phyloP scores from a whole-genome alignment of 768 basidiomycete species.

The Suillus clintonianus region DNA sequence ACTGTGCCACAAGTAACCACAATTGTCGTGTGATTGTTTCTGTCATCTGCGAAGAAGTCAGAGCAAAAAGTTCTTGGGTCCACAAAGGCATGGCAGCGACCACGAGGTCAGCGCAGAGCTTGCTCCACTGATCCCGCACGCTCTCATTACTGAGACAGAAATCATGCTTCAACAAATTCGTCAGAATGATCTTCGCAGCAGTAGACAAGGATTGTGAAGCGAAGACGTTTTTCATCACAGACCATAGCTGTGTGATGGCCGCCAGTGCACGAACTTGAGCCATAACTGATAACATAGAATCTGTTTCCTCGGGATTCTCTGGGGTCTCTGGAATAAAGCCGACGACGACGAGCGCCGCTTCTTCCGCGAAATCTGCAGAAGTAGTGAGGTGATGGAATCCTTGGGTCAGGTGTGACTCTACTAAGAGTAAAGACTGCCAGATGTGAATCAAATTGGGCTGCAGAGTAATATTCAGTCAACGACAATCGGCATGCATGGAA shows the following conservation, averaged over 20 bases:
- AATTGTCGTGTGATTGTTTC: slow-evolving; percentile 37
- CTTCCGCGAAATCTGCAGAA: slow-evolving; percentile 34
- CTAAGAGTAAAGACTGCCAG: slow-evolving; percentile 63
- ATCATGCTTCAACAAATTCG: slow-evolving; percentile 42
- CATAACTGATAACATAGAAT: slow-evolving; percentile 16
- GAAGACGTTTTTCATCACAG: slow-evolving; percentile 50
- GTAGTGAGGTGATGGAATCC: slow-evolving; percentile 37
- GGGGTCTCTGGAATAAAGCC: slow-evolving; percentile 33
- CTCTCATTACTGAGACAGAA: slow-evolving; percentile 42
- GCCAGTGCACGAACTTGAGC: slow-evolving; percentile 40
- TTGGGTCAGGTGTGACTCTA: slow-evolving; percentile 45
- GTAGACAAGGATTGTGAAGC: slow-evolving; percentile 39
- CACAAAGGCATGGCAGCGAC: slow-evolving; percentile 42
- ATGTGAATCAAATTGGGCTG: slow-evolving; percentile 43
- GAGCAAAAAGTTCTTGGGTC: slow-evolving; percentile 34
- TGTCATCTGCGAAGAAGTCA: slow-evolving; percentile 23
- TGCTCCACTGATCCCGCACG: slow-evolving; percentile 47
- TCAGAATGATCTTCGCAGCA: slow-evolving; percentile 49
- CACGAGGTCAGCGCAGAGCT: slow-evolving; percentile 51
- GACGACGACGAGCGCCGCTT: slow-evolving; percentile 36
- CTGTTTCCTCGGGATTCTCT: neutral
- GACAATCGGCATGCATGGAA: neutral
- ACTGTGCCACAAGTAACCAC: slow-evolving; percentile 48
- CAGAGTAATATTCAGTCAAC: slow-evolving; percentile 6
- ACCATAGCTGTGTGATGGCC: slow-evolving; percentile 52